These are phyloP conservation scores for Penicillium janthinellum DNA, from an alignment of 2,329 filamentous ascomycete species.

Conservation along the genomic window DNA sequence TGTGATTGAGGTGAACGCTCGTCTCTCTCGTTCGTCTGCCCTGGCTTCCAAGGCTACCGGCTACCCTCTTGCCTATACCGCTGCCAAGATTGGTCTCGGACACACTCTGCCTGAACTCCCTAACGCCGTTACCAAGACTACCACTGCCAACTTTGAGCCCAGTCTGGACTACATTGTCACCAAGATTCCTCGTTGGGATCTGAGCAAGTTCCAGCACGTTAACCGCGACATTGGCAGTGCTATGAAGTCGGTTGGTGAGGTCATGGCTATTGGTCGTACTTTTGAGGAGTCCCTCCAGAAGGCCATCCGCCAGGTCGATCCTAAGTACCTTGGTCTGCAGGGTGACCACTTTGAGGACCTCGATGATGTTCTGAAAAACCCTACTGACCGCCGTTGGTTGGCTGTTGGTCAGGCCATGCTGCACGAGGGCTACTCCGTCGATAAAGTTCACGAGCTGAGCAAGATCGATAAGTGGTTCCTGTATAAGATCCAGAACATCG, in stretches of 20 bases:
- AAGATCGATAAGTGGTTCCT: slow-evolving; percentile 99
- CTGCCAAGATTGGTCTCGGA: slow-evolving; percentile 95
- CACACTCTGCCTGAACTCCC: slow-evolving; percentile 94
- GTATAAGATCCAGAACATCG: slow-evolving; percentile 96
- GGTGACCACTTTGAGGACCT: slow-evolving; percentile 92
- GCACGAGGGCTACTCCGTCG: slow-evolving; percentile 92
- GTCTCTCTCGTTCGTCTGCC: slow-evolving; percentile 94
- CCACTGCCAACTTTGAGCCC: slow-evolving; percentile 97
- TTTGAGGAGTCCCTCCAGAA: slow-evolving; percentile 99
- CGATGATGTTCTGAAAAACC: slow-evolving; percentile 86
- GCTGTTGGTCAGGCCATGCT: slow-evolving; percentile 98
- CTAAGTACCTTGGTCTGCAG: slow-evolving; percentile 88
- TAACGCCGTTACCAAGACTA: slow-evolving; percentile 97
- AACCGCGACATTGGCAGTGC: slow-evolving; percentile 95
- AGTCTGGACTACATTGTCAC: slow-evolving; percentile 97
- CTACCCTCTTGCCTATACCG: slow-evolving; percentile 95
- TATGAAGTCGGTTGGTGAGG: slow-evolving; percentile 99
- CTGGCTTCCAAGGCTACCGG: slow-evolving; percentile 97
- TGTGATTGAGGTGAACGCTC: slow-evolving; percentile 98
- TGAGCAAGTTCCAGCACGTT: slow-evolving; percentile 98
- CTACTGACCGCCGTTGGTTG: slow-evolving; percentile 94
- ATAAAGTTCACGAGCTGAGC: slow-evolving; percentile 86
- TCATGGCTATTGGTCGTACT: slow-evolving; percentile 98
- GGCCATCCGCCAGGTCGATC: slow-evolving; percentile 95
- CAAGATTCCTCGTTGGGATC: slow-evolving; percentile 98